Base-by-base conservation (phyloP, 345 rosid genomes). In the Rhizophora apiculata region DNA sequence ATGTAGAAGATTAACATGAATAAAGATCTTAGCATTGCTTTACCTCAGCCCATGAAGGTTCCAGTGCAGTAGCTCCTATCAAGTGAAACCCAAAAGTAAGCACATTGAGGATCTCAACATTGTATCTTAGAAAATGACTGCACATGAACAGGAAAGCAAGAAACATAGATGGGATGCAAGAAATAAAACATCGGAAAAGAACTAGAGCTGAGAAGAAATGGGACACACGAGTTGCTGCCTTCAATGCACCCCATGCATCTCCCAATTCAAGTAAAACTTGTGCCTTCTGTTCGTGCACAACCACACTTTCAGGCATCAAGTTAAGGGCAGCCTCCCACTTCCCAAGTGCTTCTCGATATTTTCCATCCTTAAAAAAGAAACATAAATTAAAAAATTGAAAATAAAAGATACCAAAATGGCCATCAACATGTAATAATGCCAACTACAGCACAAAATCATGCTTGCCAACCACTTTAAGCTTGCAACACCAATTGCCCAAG, bases 21-120 rank as follows among this genome's bases (percentile, higher is more conserved):
- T 34, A 10, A 48, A 64, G 65, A 8, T 31, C 43, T 68, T 26
- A 74, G 27, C 34, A 36, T 31, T 55, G 26, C 8, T 53, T 55
- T 82, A 86, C 97, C 96, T 90, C 97, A 63, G 92, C 81, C 98
- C 98, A 93, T 3, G 87, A 81, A 32, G 96, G 87, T 74, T 85
- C 80, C 79, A 90, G 72, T 64, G 84, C 91, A 55, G 89, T 83
- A 53, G 98, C 91, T 63, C 97, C 98, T 90, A 85, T 54, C 69
- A 82, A 74, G 60, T 63, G 68, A 68, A 68, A 69, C 36, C 51
- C 62, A 48, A 59, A 56, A 72, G 43, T 36, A 52, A 69, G 48
- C 65, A 53, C 37, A 72, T 65, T 21, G 63, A 26, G 52, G 31
- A 4, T 64, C 64, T 61, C 31, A 58, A 26, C 27, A 63, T 27